Base-by-base conservation (phyloP, 768 basidiomycete species). In the Kwoniella mangroviensis region DNA sequence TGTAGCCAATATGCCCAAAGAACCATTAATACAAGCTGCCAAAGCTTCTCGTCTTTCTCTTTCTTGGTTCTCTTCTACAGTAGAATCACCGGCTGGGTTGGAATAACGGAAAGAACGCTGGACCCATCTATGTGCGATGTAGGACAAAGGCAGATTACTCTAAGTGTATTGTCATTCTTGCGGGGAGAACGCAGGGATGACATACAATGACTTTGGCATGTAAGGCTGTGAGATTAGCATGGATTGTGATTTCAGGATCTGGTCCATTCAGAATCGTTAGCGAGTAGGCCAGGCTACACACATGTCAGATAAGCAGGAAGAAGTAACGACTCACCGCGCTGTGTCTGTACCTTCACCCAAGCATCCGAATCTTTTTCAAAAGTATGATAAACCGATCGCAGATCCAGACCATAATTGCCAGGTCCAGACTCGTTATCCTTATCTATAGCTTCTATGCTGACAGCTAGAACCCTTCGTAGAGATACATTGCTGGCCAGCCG, bases 121-220 rank as follows among this genome's bases (percentile, higher is more conserved):
- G 4, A 66, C 65, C 65, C 65, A 66, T 28, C 65, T 41, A 26
- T 66, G 65, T n/a, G 65, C 52, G 24, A 66, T 66, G 56, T 66
- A 43, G 0, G 5, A 54, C 5, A 10, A 49, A 5, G 10, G 11
- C 21, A 12, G 17, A 55, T 0, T 11, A 24, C 21, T 59, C 28
- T 34, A 26, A 42, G 9, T 34, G 21, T 7, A 11, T 28, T 55
- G 54, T 34, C 34, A 34, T 34, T 34, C 43, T 61, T 10, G 41
- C 10, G 28, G 22, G 11, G 41, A 52, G 49, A 40, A 34, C 34
- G 34, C 34, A 34, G 34, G 34, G 34, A 34, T 34, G 34, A 66
- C 65, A 41, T 51, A 66, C 65, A 51, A 66, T 66, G 42, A 66
- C 65, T 45, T 66, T 66, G 53, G 65, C 65, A 28, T 66, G 65